phyloP scores from a whole-genome alignment of 2,329 filamentous ascomycete genomes.

The Coniochaeta sp. region DNA sequence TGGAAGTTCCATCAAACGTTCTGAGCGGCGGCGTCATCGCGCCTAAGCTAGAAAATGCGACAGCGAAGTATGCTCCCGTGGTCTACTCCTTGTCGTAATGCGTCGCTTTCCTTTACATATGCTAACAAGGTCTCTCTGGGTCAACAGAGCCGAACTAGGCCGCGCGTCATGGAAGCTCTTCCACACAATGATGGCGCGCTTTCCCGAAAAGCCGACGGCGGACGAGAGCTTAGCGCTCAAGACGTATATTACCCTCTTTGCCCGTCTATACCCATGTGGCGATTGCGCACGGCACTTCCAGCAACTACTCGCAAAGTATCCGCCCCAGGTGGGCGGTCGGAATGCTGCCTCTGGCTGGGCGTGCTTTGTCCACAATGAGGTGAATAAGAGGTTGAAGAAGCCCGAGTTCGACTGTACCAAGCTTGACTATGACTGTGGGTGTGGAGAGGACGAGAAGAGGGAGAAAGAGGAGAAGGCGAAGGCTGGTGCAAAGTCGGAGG shows the following conservation, averaged over 20 bases:
- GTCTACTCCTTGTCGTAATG: slow-evolving; percentile 4
- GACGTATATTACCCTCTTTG: slow-evolving; percentile 59
- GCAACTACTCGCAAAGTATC: slow-evolving; percentile 51
- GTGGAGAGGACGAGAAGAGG: slow-evolving; percentile 53
- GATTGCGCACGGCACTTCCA: slow-evolving; percentile 64
- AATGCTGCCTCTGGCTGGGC: slow-evolving; percentile 60
- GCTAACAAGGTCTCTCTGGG: neutral
- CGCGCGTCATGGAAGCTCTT: slow-evolving; percentile 63
- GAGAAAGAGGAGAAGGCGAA: slow-evolving; percentile 23
- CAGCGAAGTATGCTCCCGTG: slow-evolving; percentile 53
- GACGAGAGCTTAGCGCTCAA: slow-evolving; percentile 57
- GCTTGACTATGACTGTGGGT: slow-evolving; percentile 66
- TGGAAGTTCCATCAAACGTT: slow-evolving; percentile 37
- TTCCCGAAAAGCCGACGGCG: slow-evolving; percentile 55
- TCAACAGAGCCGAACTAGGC: slow-evolving; percentile 52
- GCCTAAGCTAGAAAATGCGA: slow-evolving; percentile 76
- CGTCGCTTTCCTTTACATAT: neutral
- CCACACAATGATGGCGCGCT: slow-evolving; percentile 64
- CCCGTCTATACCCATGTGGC: slow-evolving; percentile 62
- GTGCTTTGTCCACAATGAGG: slow-evolving; percentile 60
- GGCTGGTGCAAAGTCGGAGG: slow-evolving; percentile 17
- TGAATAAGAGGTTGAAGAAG: slow-evolving; percentile 58
- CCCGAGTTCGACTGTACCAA: slow-evolving; percentile 56
- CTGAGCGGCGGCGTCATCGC: slow-evolving; percentile 66
- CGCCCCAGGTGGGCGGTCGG: slow-evolving; percentile 56